A percentile compares a stretch with the other conserved stretches of the same genome.
phyloP scores from a whole-genome alignment of 495 filamentous ascomycete genomes.

The Aspergillus diversus region DNA sequence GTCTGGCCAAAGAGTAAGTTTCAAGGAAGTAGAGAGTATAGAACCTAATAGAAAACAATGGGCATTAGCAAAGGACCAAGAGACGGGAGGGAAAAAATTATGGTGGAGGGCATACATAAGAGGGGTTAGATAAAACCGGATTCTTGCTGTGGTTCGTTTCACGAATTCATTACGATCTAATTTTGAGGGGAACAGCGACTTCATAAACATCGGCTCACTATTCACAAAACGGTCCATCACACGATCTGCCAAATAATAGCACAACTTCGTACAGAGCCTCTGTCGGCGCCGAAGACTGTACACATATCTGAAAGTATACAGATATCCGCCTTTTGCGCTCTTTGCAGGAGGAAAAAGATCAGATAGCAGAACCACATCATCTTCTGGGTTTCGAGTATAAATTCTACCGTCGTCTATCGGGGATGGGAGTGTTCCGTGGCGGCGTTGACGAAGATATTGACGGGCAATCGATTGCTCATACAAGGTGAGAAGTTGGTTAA shows the following conservation, averaged over 20 bases:
- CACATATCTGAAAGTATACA: conserved; percentile 51
- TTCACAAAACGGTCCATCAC: conserved; percentile 46
- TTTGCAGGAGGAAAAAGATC: conserved; percentile 49
- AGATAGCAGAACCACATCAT: conserved; percentile 51
- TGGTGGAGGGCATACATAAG: conserved; percentile 39
- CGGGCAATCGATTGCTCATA: conserved; percentile 49
- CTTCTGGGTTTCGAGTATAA: conserved; percentile 49
- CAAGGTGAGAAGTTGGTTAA: conserved; percentile 37
- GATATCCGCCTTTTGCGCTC: conserved; percentile 48
- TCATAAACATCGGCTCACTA: conserved; percentile 36
- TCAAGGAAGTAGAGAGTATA: conserved; percentile 49
- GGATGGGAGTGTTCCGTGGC: conserved; percentile 51
- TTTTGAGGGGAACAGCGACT: conserved; percentile 37
- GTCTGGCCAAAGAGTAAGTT: conserved; percentile 43
- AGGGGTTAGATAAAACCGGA: conserved; percentile 47
- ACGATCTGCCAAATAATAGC: conserved; percentile 49
- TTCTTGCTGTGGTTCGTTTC: conserved; percentile 36
- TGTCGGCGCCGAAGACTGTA: conserved; percentile 43
- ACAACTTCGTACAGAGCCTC: conserved; percentile 44
- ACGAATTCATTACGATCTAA: conserved; percentile 38
- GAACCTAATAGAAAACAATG: conserved; percentile 33
- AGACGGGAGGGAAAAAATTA: neutral
- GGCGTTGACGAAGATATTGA: conserved; percentile 47
- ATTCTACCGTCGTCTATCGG: conserved; percentile 42
- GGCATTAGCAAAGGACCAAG: conserved; percentile 2